Percentiles rank a stretch among this genome's conserved stretches.
Evolutionary conservation across 257 asterid genomes (phyloP).

Genomic region (Plectranthus barbatus): DNA sequence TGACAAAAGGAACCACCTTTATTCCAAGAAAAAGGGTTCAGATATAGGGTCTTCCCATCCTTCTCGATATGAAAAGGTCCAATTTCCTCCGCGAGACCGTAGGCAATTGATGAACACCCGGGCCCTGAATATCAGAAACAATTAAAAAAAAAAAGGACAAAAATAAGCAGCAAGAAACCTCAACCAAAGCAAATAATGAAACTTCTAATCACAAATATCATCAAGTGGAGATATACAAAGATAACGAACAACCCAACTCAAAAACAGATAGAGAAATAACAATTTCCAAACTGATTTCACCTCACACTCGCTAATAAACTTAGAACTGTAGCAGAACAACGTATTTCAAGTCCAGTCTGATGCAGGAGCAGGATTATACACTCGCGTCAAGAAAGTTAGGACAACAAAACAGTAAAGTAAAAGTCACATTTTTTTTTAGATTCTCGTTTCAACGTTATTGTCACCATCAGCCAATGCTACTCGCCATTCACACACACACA

Average conservation of each 20-base stretch:
- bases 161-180: background rate
- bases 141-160: background rate
- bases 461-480: background rate
- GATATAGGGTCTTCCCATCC: constrained; percentile 82
- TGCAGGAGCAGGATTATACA: background rate
- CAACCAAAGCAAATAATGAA: background rate
- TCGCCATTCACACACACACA: background rate
- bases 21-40: constrained; percentile 88
- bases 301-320: background rate
- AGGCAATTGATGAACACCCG: constrained; percentile 92
- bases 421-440: background rate
- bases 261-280: background rate
- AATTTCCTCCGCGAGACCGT: constrained; percentile 88
- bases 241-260: background rate
- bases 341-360: background rate
- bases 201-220: background rate
- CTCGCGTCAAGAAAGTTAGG: background rate
- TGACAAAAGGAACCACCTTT: constrained; percentile 40
- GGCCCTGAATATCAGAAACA: constrained; percentile 57
- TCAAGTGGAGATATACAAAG: background rate
- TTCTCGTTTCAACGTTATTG: background rate
- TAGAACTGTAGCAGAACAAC: background rate
- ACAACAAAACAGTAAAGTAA: background rate
- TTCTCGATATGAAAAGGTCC: constrained; percentile 94
- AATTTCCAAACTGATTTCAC: background rate